Evolutionary conservation across 768 basidiomycete species (phyloP).

Genomic region (Hygrocybe punicea): DNA sequence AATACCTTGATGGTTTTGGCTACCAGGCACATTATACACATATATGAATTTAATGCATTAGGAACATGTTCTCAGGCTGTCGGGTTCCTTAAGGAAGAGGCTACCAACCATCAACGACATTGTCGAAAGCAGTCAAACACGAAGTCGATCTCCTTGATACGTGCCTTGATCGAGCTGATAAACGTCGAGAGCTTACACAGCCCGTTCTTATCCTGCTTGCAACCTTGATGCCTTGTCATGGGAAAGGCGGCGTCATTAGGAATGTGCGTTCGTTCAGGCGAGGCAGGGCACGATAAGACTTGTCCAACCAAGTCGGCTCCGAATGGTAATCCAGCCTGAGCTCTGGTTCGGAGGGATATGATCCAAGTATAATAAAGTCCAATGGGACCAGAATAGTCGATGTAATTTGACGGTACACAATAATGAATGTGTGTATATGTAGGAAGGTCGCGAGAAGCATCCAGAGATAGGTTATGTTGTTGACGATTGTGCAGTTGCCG

Average conservation of each 20-base stretch:
- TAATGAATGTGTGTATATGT: background rate
- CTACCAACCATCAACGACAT: constrained; percentile 38
- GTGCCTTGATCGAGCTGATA: constrained; percentile 53
- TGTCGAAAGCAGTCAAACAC: constrained; percentile 53
- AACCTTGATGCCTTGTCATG: constrained; percentile 60
- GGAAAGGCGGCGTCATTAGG: constrained; percentile 74
- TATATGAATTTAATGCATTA: too few species aligned
- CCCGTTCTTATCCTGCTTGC: constrained; percentile 53
- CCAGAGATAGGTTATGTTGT: constrained; percentile 58
- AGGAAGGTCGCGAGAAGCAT: constrained; percentile 42
- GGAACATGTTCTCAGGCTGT: background rate
- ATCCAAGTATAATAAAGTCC: constrained; percentile 63
- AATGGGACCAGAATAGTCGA: constrained; percentile 60
- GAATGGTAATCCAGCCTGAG: constrained; percentile 52
- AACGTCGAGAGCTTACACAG: constrained; percentile 61
- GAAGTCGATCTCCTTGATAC: constrained; percentile 59
- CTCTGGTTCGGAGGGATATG: constrained; percentile 54
- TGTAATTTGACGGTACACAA: background rate
- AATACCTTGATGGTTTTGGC: too few species aligned
- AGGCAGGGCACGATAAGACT: constrained; percentile 41
- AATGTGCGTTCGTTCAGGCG: constrained; percentile 42
- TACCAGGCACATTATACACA: too few species aligned
- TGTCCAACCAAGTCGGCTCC: constrained; percentile 42
- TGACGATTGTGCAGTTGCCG: constrained; percentile 59
- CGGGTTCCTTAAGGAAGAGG: constrained; percentile 8